phyloP scores from a whole-genome alignment of 352 stramenopile genomes.

The Phytophthora uliginosa region DNA sequence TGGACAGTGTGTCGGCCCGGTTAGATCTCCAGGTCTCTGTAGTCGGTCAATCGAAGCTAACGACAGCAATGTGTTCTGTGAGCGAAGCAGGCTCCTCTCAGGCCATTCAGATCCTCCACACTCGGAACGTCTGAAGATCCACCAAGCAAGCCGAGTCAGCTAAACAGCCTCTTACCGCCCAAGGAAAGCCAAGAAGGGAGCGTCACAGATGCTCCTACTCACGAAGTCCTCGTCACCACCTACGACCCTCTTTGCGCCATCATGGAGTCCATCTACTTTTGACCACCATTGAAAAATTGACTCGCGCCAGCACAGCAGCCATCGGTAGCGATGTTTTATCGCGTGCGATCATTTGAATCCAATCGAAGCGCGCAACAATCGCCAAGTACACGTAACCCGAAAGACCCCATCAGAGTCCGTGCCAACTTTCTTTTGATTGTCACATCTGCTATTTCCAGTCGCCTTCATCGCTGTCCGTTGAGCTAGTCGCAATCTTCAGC shows the following conservation, averaged over 20 bases:
- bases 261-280: conserved; percentile 57
- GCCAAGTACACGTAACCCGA: neutral
- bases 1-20: neutral
- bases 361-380: neutral
- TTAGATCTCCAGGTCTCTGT: neutral
- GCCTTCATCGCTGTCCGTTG: neutral
- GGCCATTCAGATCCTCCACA: neutral
- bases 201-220: neutral
- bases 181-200: conserved; percentile 2
- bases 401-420: neutral
- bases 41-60: neutral
- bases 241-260: conserved; percentile 23
- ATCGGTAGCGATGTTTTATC: neutral
- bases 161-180: neutral
- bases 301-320: neutral
- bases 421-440: neutral
- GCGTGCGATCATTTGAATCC: neutral
- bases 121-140: neutral
- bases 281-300: conserved; percentile 8
- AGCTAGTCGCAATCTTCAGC: conserved; percentile 15
- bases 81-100: neutral
- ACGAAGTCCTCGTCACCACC: conserved; percentile 19
- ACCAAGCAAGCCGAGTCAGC: neutral
- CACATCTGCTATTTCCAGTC: neutral
- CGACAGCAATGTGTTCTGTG: neutral